Base-by-base conservation (phyloP, 1,139 yeast species). In the Blastobotrys illinoisensis region DNA sequence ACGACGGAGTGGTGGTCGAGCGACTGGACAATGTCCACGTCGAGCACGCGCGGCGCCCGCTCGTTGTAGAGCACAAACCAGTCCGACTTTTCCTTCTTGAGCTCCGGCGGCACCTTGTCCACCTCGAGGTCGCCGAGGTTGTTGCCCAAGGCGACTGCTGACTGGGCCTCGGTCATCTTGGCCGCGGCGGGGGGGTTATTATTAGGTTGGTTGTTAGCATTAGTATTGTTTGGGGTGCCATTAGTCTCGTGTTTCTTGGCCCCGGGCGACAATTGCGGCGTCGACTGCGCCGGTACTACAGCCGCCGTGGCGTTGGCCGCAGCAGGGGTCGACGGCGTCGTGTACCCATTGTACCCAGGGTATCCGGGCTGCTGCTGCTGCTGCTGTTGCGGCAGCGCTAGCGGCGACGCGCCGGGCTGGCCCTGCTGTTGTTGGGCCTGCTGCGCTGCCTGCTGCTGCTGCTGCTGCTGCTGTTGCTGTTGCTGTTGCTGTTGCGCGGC, bases 21-120 rank as follows among this genome's bases (percentile, higher is more conserved):
- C 11, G 96, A 86, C 68, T 88, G 95, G 63, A 91, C 88, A 63
- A 91, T 78, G 51, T 90, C 95, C 52, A 91, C 93, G 67, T 91
- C 98, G 60, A 89, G 80, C 50, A 75, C 71, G 59, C 82, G 79
- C 51, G 86, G 83, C 62, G 89, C 83, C 19, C 91, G 89, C 45
- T 97, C 97, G 73, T 91, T 93, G 76, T 88, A 91, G 64, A 93
- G 80, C 14, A 89, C 88, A 72, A 88, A 88, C 77, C 90, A 93
- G 67, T 90, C 98, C 60, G 82, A 83, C 61, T 85, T 86, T 68
- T 88, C 89, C 70, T 89, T 89, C 72, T 87, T 88, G 74, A 84
- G 81, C 61, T 85, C 85, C 16, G 89, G 84, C 58, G 88, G 83
- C 24, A 93, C 90, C 64, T 83, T 79, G 58, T 83, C 80, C 44